Percentiles rank a stretch among this genome's conserved stretches.
Evolutionary conservation across 2,329 filamentous ascomycete species (phyloP).

Genomic region (Sarocladiaceae sp.): DNA sequence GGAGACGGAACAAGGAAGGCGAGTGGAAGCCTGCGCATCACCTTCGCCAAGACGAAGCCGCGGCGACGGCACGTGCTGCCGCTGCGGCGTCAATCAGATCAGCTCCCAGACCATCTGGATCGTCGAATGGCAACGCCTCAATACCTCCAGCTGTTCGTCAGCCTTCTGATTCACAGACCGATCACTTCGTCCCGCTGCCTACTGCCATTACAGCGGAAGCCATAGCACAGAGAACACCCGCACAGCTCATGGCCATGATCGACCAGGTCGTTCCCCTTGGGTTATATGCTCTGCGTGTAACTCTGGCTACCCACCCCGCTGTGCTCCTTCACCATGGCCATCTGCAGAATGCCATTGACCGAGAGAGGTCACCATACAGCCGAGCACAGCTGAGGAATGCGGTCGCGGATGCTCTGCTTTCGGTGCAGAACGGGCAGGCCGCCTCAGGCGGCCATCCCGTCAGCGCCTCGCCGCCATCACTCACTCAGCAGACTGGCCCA

Average conservation of each 20-base stretch:
- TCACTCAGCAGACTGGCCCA: background rate
- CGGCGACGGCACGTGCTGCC: conserved; percentile 36
- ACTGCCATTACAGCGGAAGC: conserved; percentile 6
- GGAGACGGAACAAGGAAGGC: conserved; percentile 79
- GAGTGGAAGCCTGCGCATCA: conserved; percentile 75
- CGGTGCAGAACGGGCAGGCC: conserved; percentile 38
- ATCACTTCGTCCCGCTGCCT: conserved; percentile 4
- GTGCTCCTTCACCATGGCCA: conserved; percentile 42
- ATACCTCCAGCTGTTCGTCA: background rate
- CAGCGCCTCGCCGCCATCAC: background rate
- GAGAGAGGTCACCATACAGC: conserved; percentile 40
- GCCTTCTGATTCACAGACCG: background rate
- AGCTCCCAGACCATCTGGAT: background rate
- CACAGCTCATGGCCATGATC: conserved; percentile 36
- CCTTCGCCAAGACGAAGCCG: conserved; percentile 67
- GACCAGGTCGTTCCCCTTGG: conserved; percentile 48
- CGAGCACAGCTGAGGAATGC: conserved; percentile 44
- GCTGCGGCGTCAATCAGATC: conserved; percentile 4
- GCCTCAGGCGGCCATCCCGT: conserved; percentile 8
- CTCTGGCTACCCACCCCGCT: conserved; percentile 38
- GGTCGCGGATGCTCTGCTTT: conserved; percentile 39
- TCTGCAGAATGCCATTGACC: conserved; percentile 45
- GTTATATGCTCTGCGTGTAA: background rate
- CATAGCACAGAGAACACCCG: background rate
- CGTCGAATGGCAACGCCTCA: background rate